Base-by-base conservation (phyloP, 1,139 yeast genomes). In the Blastobotrys aristatus region DNA sequence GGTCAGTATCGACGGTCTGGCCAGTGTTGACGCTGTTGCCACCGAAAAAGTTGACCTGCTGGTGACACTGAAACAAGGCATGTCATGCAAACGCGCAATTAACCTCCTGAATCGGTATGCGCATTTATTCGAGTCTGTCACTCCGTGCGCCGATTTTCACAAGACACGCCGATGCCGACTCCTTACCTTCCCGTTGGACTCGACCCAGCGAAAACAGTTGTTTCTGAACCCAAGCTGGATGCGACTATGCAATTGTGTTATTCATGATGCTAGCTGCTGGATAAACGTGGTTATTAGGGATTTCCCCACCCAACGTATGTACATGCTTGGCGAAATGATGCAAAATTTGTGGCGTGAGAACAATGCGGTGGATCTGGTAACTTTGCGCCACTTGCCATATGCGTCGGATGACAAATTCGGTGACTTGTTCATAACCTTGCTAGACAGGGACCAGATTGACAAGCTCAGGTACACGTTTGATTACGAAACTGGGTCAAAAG, bases 331-430 rank as follows among this genome's bases (percentile, higher is more conserved):
- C 7, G 17, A 34, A 34, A 34, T 34, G 38, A 34, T 13, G 26
- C 38, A 14, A 6, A 14, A 34, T 5, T 13, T 34, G 26, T 34
- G 38, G 38, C 21, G 38, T 7, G 38, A 34, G n/a, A 34, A 34
- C 26, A 34, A 34, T 13, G 38, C 38, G 3, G 38, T 34, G 4
- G 17, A 34, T 34, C 5, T 34, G 13, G 38, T 34, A 17, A 34
- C 21, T 2, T 7, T 34, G 8, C 7, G 18, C 7, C 17, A 34
- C 24, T 18, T 10, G 10, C 24, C 16, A 13, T 34, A 34, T 18
- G n/a, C 4, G 2, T 11, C 13, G 13, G 26, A 34, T 13, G n/a
- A 7, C 13, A 34, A 3, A 2, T 3, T 20, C 10, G 38, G 38
- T 6, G 38, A 34, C 8, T 34, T 34, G 26, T 10, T 34, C 21